These are phyloP conservation scores for Penicillium sp. DNA, from an alignment of 2,329 filamentous ascomycete species.

Conservation along the genomic window DNA sequence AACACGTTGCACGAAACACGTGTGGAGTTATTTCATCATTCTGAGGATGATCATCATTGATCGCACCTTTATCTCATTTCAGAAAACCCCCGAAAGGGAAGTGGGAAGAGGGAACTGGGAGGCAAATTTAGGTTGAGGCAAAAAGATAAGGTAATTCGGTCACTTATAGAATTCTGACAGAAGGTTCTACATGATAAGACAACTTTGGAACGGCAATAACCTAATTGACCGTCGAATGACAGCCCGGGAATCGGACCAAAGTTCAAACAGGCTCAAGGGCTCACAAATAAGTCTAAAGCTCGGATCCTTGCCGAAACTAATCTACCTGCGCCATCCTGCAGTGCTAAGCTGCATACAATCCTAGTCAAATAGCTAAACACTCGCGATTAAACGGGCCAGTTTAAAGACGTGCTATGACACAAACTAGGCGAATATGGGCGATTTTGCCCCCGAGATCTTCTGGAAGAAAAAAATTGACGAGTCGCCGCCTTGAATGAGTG, in stretches of 20 bases:
- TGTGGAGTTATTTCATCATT: not conserved
- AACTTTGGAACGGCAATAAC: not conserved
- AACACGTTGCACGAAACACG: not conserved
- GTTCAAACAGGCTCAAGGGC: not conserved
- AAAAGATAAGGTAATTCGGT: not conserved
- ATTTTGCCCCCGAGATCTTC: not conserved
- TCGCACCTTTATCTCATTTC: not conserved
- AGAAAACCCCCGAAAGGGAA: not conserved
- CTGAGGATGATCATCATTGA: not conserved
- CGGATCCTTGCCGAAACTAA: not conserved
- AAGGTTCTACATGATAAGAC: not conserved
- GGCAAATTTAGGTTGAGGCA: not conserved
- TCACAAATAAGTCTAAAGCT: not conserved
- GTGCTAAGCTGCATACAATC: not conserved
- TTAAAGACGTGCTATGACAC: conserved; percentile 4
- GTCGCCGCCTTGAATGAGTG: conserved; percentile 14
- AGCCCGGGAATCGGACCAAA: not conserved
- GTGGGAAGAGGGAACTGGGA: not conserved
- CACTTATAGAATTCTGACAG: not conserved
- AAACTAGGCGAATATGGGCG: not conserved
- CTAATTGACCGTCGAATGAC: not conserved
- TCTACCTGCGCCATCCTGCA: not conserved
- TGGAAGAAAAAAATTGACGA: conserved; percentile 12
- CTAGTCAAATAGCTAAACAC: not conserved
- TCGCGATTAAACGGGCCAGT: not conserved